Conservation (phyloP, 177 flowering plant species). For the Tripterygium wilfordii region DNA sequence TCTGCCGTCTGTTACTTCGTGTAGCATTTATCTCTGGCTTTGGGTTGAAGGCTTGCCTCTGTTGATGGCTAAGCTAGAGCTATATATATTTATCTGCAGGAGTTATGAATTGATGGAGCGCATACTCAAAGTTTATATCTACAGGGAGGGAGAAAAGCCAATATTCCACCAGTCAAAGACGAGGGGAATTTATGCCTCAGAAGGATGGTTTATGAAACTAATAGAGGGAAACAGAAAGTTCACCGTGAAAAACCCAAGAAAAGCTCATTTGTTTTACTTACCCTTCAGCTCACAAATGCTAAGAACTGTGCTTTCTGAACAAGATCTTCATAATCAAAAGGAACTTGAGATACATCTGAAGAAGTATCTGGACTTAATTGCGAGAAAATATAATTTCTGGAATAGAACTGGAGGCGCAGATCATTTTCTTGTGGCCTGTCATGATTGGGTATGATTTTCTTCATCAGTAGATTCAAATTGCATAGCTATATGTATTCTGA, state of each 20-base stretch:
- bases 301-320: constrained; percentile 14
- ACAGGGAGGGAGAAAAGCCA: constrained; percentile 61
- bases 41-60: not conserved
- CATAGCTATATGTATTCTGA: not conserved
- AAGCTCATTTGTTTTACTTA: constrained; percentile 63
- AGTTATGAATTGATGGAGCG: constrained; percentile 70
- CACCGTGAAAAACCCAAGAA: constrained; percentile 44
- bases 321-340: constrained; percentile 14
- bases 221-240: constrained; percentile 54
- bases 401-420: constrained; percentile 67
- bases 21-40: too few species aligned
- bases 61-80: not conserved
- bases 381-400: constrained; percentile 52
- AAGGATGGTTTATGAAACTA: constrained; percentile 83
- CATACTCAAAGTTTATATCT: constrained; percentile 58
- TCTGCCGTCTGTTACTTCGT: too few species aligned
- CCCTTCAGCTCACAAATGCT: constrained; percentile 51
- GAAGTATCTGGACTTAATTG: constrained; percentile 33
- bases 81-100: constrained; percentile 27
- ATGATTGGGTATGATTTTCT: constrained; percentile 64
- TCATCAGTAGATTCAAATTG: constrained; percentile 1
- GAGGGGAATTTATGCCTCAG: constrained; percentile 74
- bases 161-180: constrained; percentile 54
- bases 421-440: constrained; percentile 77
- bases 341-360: constrained; percentile 29